Evolutionary conservation across 83 land plant species (phyloP), one percentile per base, ranked within the genome.

Genomic region (Picea mariana): DNA sequence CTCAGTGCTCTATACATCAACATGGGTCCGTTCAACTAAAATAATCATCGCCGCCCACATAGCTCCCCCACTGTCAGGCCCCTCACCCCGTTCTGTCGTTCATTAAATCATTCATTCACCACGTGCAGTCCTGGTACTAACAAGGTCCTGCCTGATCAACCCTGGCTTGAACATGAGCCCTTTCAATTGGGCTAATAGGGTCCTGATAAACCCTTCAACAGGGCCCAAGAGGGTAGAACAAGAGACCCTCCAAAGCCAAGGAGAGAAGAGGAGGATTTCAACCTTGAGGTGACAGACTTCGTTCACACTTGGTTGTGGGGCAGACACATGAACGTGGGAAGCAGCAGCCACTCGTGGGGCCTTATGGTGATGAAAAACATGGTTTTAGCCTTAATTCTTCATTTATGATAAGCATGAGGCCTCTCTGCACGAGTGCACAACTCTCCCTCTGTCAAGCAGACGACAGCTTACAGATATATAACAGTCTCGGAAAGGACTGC

Each of bases 331-430:
- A 55, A 55, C 58, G 58, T 55, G 58, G 58, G 58, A 55, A 38
- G 47, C 75, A 69, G 75, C 75, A 69, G 75, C 75, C 75, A 69
- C 75, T 69, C 75, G 75, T 69, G 75, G 75, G 75, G 75, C 42
- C 75, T 69, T 69, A 55, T 55, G 58, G 58, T 55, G 58, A 55
- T 55, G 58, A 55, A 55, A 55, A 55, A 55, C 58, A 55, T 55
- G 58, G 58, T 55, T 55, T 55, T 55, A 55, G 58, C 58, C 58
- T 55, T 55, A 55, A 55, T 55, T 55, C 58, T 55, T 55, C 58
- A 12, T 55, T 55, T 55, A 55, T 55, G 15, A 55, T 55, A 55
- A 55, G 3, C 58, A 55, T 55, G 58, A 38, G 47, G 73, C 42
- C 73, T 68, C 73, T 16, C 5, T 20, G 18, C 73, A 34, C 38